Conservation (phyloP, 768 basidiomycete genomes). For the Leccinum subgranulosum region DNA sequence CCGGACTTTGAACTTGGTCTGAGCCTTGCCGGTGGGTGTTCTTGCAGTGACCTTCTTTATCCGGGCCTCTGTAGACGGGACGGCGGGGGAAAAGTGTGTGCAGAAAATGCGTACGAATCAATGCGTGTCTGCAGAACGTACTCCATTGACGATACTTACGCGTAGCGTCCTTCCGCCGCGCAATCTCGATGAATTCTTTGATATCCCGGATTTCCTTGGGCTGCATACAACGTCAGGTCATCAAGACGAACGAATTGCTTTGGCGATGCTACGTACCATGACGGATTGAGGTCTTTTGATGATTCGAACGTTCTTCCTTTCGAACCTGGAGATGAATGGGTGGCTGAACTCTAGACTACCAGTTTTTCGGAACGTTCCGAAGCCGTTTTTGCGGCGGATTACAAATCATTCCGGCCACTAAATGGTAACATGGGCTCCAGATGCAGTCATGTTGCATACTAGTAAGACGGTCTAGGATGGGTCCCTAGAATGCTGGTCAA, state of each 20-base stretch:
- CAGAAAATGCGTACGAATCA: neutral
- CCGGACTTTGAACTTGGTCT: conserved; percentile 98
- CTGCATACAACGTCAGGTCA: conserved; percentile 39
- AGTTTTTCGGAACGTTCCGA: conserved; percentile 29
- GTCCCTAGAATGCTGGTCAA: too few species aligned
- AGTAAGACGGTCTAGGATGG: too few species aligned
- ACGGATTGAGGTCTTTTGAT: conserved; percentile 13
- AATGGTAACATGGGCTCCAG: too few species aligned
- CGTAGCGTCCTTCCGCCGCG: conserved; percentile 94
- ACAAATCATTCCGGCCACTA: too few species aligned
- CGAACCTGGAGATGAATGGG: neutral
- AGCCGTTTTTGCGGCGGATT: too few species aligned
- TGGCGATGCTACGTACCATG: conserved; percentile 25
- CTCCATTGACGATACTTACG: conserved; percentile 56
- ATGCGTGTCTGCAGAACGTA: neutral
- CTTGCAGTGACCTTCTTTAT: conserved; percentile 91
- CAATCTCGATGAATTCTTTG: conserved; percentile 97
- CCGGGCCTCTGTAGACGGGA: conserved; percentile 71
- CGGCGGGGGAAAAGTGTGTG: neutral
- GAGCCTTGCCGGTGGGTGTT: conserved; percentile 64
- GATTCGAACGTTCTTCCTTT: neutral
- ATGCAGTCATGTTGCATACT: too few species aligned
- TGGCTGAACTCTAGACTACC: conserved; percentile 34
- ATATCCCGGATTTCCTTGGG: conserved; percentile 98
- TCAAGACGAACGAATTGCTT: neutral